These are phyloP conservation scores for Globisporangium cederbergense DNA, from an alignment of 352 stramenopile species.

Conservation along the genomic window DNA sequence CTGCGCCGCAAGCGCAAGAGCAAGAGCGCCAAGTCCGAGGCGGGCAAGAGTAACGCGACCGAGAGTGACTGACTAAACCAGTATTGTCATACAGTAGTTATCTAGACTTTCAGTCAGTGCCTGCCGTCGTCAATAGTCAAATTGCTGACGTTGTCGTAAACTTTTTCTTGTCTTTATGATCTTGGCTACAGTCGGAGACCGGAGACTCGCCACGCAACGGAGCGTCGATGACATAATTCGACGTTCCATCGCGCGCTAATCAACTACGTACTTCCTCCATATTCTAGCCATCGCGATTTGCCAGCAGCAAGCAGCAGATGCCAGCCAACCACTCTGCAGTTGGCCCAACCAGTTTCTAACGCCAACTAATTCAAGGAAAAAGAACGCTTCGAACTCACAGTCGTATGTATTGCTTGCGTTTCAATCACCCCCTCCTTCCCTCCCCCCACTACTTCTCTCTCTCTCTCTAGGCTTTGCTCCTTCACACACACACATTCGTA, in stretches of 20 bases:
- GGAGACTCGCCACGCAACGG: slow-evolving; percentile 4
- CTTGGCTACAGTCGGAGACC: background rate
- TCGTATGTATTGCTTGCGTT: background rate
- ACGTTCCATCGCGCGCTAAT: background rate
- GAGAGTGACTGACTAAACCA: slow-evolving; percentile 8
- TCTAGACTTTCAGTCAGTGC: too few species aligned
- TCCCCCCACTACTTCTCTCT: background rate
- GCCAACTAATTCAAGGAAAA: background rate
- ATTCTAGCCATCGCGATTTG: too few species aligned
- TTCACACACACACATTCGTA: background rate
- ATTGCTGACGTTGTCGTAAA: background rate
- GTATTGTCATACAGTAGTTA: background rate
- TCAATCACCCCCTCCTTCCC: too few species aligned
- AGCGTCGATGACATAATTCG: background rate
- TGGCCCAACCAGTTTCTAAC: background rate
- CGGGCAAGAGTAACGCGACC: slow-evolving; percentile 13
- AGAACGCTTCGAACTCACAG: background rate
- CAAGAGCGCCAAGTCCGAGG: slow-evolving; percentile 19
- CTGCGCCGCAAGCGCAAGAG: slow-evolving; percentile 35
- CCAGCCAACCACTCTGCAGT: too few species aligned
- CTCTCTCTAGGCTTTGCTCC: background rate
- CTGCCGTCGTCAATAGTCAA: background rate
- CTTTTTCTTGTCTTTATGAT: background rate
- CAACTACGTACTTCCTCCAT: background rate
- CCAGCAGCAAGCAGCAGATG: too few species aligned